A percentile compares a stretch with the other conserved stretches of the same genome.
phyloP scores from a whole-genome alignment of 352 stramenopile genomes.

The Phytophthora aleatoria region DNA sequence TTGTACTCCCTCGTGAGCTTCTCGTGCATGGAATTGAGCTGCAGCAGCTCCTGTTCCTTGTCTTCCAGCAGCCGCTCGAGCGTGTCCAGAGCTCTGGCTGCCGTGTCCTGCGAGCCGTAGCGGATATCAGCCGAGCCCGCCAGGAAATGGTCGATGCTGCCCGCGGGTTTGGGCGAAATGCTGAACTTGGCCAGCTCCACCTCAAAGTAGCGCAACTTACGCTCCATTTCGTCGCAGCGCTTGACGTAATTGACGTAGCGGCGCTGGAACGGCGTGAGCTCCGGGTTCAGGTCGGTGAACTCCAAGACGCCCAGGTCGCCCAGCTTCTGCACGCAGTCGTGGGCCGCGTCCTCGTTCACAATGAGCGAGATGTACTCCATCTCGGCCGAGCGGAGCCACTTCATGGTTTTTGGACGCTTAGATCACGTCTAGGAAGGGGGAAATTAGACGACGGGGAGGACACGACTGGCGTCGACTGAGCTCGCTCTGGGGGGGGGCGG shows the following conservation, averaged over 20 bases:
- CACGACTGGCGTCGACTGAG: conserved; percentile 16
- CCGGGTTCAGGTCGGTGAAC: conserved; percentile 99
- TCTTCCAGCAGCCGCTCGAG: conserved; percentile 96
- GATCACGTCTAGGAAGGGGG: neutral
- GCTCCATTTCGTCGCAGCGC: conserved; percentile 98
- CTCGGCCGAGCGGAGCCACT: conserved; percentile 98
- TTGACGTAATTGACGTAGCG: conserved; percentile 99
- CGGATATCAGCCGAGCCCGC: conserved; percentile 72
- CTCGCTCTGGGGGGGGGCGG: neutral
- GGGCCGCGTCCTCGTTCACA: conserved; percentile 97
- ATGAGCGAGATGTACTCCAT: conserved; percentile 99
- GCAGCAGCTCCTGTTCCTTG: conserved; percentile 95
- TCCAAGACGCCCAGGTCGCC: conserved; percentile 96
- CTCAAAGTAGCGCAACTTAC: conserved; percentile 97
- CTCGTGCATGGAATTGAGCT: conserved; percentile 98
- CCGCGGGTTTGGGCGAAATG: conserved; percentile 77
- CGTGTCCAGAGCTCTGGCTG: conserved; percentile 90
- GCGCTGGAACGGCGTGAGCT: conserved; percentile 98
- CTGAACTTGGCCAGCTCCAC: conserved; percentile 95
- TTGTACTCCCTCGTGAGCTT: conserved; percentile 99
- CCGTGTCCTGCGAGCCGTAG: conserved; percentile 83
- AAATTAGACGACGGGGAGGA: neutral
- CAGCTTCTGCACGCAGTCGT: conserved; percentile 97
- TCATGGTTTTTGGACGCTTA: conserved; percentile 47
- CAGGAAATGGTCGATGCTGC: conserved; percentile 81